Conservation (phyloP, 495 filamentous ascomycete genomes). For the Lasiosphaeriaceae sp. region DNA sequence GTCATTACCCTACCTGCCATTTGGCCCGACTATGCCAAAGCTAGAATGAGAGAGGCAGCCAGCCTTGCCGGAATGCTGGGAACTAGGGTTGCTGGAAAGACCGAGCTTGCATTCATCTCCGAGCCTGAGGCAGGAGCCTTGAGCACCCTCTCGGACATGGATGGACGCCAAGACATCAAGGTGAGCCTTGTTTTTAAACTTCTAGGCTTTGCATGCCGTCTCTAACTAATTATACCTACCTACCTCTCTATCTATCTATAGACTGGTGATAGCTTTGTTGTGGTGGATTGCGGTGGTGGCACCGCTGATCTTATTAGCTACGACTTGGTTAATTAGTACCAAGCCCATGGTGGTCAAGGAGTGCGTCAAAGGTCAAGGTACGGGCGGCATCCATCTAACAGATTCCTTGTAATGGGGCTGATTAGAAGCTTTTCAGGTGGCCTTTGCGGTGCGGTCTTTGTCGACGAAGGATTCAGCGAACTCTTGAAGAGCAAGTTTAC, state of each 20-base stretch:
- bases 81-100: slow-evolving; percentile 3
- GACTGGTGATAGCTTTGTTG: slow-evolving; percentile 18
- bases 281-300: slow-evolving; percentile 22
- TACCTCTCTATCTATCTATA: background rate
- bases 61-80: slow-evolving; percentile 19
- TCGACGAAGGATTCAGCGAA: slow-evolving; percentile 16
- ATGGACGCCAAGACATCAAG: slow-evolving; percentile 7
- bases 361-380: slow-evolving; percentile 17
- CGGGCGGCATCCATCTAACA: no score
- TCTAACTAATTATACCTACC: no score
- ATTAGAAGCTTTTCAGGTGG: background rate
- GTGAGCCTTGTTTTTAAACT: background rate
- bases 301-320: slow-evolving; percentile 25
- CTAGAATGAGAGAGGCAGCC: slow-evolving; percentile 16
- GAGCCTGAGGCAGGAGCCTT: slow-evolving; percentile 29
- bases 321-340: background rate
- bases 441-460: slow-evolving; percentile 17
- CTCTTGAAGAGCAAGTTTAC: slow-evolving; percentile 10
- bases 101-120: slow-evolving; percentile 15
- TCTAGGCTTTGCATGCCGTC: no score
- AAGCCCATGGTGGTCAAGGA: slow-evolving; percentile 14
- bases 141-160: slow-evolving; percentile 14
- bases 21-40: slow-evolving; percentile 21
- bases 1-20: slow-evolving; percentile 29
- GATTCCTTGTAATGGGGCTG: background rate